A percentile compares a stretch with the other conserved stretches of the same genome.
phyloP scores from a whole-genome alignment of 148 eudicot genomes.

The Cornus florida region DNA sequence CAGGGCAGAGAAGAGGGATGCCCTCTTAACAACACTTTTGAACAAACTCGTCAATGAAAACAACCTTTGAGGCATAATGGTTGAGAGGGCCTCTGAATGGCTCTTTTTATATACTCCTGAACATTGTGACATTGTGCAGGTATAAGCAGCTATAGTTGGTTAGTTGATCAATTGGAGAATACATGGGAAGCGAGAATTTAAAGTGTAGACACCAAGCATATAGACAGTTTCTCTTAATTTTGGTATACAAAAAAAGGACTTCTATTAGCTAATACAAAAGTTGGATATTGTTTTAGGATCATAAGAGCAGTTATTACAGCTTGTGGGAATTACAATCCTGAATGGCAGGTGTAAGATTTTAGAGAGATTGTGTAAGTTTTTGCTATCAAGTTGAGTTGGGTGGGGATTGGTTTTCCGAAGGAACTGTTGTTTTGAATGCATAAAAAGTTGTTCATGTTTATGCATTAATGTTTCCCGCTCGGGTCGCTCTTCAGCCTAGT shows the following conservation, averaged over 20 bases:
- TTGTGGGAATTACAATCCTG: not conserved
- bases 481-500: no score
- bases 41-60: conserved; percentile 43
- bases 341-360: not conserved
- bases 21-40: conserved; percentile 42
- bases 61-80: conserved; percentile 10
- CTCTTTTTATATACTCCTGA: not conserved
- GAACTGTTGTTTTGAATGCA: not conserved
- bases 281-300: not conserved
- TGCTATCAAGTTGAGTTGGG: not conserved
- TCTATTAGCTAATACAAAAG: not conserved
- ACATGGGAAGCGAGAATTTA: not conserved
- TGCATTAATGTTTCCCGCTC: no score
- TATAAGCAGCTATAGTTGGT: not conserved
- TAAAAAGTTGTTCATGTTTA: not conserved
- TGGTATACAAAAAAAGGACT: not conserved
- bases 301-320: not conserved
- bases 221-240: not conserved
- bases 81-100: not conserved
- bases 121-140: not conserved
- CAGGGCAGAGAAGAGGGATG: conserved; percentile 52
- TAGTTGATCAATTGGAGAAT: not conserved
- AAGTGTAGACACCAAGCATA: not conserved
- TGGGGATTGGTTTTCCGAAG: not conserved
- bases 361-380: not conserved